These are phyloP conservation scores for Aureobasidium pullulans DNA, from an alignment of 2,329 filamentous ascomycete species.

Conservation along the genomic window DNA sequence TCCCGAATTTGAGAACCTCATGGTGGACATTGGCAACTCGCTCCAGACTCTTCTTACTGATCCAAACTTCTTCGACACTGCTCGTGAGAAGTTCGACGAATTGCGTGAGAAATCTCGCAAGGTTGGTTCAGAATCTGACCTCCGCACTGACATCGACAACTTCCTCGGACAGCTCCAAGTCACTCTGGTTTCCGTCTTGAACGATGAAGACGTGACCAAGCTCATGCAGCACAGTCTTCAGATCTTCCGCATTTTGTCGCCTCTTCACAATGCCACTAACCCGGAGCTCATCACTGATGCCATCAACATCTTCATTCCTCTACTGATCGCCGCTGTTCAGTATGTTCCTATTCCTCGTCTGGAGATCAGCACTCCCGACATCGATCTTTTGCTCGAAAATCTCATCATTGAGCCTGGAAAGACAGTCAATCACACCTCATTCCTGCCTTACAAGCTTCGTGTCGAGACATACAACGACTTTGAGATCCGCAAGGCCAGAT, in stretches of 20 bases:
- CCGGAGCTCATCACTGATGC: conserved; percentile 66
- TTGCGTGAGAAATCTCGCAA: conserved; percentile 49
- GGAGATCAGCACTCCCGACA: conserved; percentile 74
- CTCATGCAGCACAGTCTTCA: conserved; percentile 60
- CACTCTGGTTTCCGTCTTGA: conserved; percentile 60
- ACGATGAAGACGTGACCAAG: conserved; percentile 65
- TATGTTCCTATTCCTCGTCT: conserved; percentile 83
- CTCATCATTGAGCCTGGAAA: conserved; percentile 80
- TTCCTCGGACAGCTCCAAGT: conserved; percentile 61
- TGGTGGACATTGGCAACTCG: conserved; percentile 64
- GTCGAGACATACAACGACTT: conserved; percentile 80
- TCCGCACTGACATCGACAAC: conserved; percentile 65
- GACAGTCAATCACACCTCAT: conserved; percentile 78
- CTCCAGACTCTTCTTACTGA: conserved; percentile 78
- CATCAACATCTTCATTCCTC: conserved; percentile 72
- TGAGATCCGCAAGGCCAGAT: conserved; percentile 71
- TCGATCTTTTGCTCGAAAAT: conserved; percentile 84
- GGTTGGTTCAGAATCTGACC: conserved; percentile 56
- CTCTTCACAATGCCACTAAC: conserved; percentile 57
- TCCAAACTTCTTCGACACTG: conserved; percentile 75
- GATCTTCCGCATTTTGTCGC: conserved; percentile 63
- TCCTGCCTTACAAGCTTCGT: conserved; percentile 76
- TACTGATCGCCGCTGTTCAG: conserved; percentile 69
- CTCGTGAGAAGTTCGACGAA: conserved; percentile 57
- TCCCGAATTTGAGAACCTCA: conserved; percentile 72